Percentiles rank a stretch among this genome's conserved stretches.
phyloP scores from a whole-genome alignment of 768 basidiomycete species.

The Exidia glandulosa region DNA sequence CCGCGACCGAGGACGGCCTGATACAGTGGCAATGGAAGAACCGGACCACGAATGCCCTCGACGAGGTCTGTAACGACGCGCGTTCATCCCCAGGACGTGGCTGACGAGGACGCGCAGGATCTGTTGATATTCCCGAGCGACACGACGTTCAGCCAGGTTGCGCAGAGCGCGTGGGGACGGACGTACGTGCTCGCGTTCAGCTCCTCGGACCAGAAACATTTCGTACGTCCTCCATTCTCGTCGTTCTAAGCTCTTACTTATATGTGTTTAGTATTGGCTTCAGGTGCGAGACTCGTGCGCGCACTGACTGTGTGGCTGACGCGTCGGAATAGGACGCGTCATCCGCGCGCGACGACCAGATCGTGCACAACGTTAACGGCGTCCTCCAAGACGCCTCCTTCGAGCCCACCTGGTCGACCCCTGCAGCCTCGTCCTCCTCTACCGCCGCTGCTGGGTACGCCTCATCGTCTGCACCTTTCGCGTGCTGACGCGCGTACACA shows the following conservation, averaged over 20 bases:
- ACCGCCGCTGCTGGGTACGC: constrained; percentile 24
- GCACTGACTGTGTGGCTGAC: background rate
- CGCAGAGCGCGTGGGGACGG: constrained; percentile 52
- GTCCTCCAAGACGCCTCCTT: constrained; percentile 57
- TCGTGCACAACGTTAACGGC: constrained; percentile 59
- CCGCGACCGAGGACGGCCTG: constrained; percentile 62
- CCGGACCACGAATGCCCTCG: constrained; percentile 43
- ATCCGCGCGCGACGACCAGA: constrained; percentile 56
- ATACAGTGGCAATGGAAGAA: constrained; percentile 77
- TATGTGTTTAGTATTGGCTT: constrained; percentile 61
- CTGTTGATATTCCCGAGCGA: constrained; percentile 81
- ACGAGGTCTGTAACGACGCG: constrained; percentile 40
- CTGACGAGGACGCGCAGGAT: constrained; percentile 37
- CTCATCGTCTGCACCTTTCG: constrained; percentile 4
- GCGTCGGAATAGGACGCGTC: constrained; percentile 46
- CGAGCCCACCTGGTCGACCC: constrained; percentile 44
- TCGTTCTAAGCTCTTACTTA: constrained; percentile 5
- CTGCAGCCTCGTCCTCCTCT: constrained; percentile 12
- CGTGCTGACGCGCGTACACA: background rate
- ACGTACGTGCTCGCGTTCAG: constrained; percentile 87
- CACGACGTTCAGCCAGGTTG: constrained; percentile 67
- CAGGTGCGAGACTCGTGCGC: constrained; percentile 39
- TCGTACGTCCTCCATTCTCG: constrained; percentile 41
- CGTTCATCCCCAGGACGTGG: background rate
- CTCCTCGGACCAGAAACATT: constrained; percentile 80